Evolutionary conservation across 2,329 filamentous ascomycete species (phyloP), one percentile per base, ranked within the genome.

Genomic region (Penicillium sp.): DNA sequence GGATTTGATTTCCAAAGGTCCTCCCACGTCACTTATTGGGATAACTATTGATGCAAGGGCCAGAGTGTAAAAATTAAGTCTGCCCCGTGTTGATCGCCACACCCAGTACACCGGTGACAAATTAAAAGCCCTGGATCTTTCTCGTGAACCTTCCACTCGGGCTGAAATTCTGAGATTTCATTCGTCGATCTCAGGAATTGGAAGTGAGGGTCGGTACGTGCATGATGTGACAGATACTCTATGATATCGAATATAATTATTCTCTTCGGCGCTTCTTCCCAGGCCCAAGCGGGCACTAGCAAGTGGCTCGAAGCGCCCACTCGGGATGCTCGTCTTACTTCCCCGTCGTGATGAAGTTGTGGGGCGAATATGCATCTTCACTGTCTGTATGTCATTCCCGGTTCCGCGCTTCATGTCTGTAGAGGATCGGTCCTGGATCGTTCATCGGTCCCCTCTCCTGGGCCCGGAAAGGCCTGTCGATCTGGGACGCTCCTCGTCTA

Each of bases 41-140:
- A 47, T 18, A 45, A 67, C 60, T 71, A 69, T 70, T 67, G 60
- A 71, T 71, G 70, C 69, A 73, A 73, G 71, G 70, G 65, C 66
- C 66, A 53, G 51, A 55, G 57, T 62, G 59, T 61, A 57, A 58
- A 61, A 45, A 56, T 9, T 39, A 18, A 47, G 38, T 40, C 41
- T 48, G 62, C 64, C 62, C 67, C 63, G 64, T 69, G 68, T 68
- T 63, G 68, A 70, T 70, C 64, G 51, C 29, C 23, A 53, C 38
- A 56, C 59, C 50, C 64, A 65, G 49, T 52, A 57, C 44, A 40
- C 55, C 53, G 67, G 69, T 70, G 67, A 72, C 70, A 71, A 73
- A 72, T 72, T 68, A 72, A 63, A 61, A 56, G 54, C 58, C 54
- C 50, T 46, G 51, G 60, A 67, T 67, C 60, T 52, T 55, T 59